Percentiles rank a stretch among this genome's conserved stretches.
These are phyloP conservation scores for Cystobasidium slooffiae DNA, from an alignment of 1,284 basidiomycete genomes.

Conservation along the genomic window DNA sequence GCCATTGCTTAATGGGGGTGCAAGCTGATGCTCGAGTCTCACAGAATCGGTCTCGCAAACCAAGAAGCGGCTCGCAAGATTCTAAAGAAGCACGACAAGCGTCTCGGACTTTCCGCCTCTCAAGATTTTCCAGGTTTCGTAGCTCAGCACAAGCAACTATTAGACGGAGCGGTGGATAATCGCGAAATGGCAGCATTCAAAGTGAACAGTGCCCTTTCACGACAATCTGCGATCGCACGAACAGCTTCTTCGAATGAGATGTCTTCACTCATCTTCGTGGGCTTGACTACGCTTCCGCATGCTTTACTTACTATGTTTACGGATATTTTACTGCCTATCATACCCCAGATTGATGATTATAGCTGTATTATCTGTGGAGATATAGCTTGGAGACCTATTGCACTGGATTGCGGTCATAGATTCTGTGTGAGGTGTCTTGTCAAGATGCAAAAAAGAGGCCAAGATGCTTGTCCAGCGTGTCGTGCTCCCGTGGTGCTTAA, in stretches of 20 bases:
- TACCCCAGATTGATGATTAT: slow-evolving; percentile 77
- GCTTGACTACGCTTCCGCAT: slow-evolving; percentile 68
- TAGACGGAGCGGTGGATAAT: slow-evolving; percentile 45
- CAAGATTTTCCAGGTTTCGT: slow-evolving; percentile 58
- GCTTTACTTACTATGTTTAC: slow-evolving; percentile 83
- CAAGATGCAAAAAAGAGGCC: slow-evolving; percentile 87
- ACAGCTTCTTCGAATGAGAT: slow-evolving; percentile 52
- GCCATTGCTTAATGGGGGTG: background rate
- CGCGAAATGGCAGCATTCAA: background rate
- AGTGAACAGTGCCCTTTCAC: slow-evolving; percentile 51
- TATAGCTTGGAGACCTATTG: slow-evolving; percentile 62
- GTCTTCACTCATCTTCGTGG: slow-evolving; percentile 49
- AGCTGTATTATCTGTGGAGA: slow-evolving; percentile 61
- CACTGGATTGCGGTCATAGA: slow-evolving; percentile 75
- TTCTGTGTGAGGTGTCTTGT: slow-evolving; percentile 70
- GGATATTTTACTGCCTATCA: slow-evolving; percentile 78
- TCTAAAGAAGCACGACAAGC: slow-evolving; percentile 79
- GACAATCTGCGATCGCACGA: slow-evolving; percentile 51
- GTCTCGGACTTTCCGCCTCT: slow-evolving; percentile 67
- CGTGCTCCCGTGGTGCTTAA: slow-evolving; percentile 72
- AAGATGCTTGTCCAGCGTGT: slow-evolving; percentile 84
- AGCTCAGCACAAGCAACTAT: slow-evolving; percentile 35
- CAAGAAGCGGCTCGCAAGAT: slow-evolving; percentile 71
- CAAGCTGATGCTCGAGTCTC: slow-evolving; percentile 61
- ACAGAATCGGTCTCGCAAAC: slow-evolving; percentile 69